Percentiles rank a stretch among this genome's conserved stretches.
Conservation (phyloP, 352 stramenopile genomes). For the Phytophthora quininea region DNA sequence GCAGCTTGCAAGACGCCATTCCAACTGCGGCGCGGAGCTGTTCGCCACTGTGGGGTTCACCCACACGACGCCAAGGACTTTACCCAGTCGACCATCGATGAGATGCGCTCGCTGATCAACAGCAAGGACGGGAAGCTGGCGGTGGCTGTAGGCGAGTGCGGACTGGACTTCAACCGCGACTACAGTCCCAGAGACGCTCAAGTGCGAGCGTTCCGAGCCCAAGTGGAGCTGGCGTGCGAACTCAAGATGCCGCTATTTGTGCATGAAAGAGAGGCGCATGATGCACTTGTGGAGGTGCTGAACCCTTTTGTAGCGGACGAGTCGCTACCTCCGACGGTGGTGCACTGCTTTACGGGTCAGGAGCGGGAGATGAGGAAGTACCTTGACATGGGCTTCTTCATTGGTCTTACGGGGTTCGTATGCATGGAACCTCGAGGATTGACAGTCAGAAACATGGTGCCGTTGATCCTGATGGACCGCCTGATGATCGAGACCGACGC, state of each 20-base stretch:
- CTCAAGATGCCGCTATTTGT: constrained; percentile 93
- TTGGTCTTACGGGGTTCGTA: constrained; percentile 74
- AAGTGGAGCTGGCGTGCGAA: constrained; percentile 89
- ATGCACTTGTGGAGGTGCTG: constrained; percentile 55
- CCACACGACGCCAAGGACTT: constrained; percentile 93
- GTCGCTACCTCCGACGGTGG: constrained; percentile 54
- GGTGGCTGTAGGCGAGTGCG: constrained; percentile 94
- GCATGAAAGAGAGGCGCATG: constrained; percentile 83
- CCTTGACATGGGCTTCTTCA: constrained; percentile 69
- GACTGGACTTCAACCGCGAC: constrained; percentile 96
- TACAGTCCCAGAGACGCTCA: constrained; percentile 93
- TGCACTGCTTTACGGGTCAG: constrained; percentile 79
- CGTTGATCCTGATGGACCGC: constrained; percentile 52
- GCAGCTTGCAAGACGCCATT: constrained; percentile 34
- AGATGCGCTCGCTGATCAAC: constrained; percentile 55
- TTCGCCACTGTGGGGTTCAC: constrained; percentile 94
- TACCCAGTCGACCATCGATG: constrained; percentile 34
- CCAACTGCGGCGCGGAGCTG: constrained; percentile 45
- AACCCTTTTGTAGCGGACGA: constrained; percentile 50
- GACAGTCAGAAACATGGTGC: constrained; percentile 48
- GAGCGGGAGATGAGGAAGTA: constrained; percentile 61
- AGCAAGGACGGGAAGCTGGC: constrained; percentile 59
- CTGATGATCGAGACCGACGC: constrained; percentile 82
- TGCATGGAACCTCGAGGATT: constrained; percentile 66
- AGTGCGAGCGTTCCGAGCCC: constrained; percentile 81